Evolutionary conservation across 2,329 filamentous ascomycete genomes (phyloP), one percentile per base, ranked within the genome.

Genomic region (Myriangium duriaei): DNA sequence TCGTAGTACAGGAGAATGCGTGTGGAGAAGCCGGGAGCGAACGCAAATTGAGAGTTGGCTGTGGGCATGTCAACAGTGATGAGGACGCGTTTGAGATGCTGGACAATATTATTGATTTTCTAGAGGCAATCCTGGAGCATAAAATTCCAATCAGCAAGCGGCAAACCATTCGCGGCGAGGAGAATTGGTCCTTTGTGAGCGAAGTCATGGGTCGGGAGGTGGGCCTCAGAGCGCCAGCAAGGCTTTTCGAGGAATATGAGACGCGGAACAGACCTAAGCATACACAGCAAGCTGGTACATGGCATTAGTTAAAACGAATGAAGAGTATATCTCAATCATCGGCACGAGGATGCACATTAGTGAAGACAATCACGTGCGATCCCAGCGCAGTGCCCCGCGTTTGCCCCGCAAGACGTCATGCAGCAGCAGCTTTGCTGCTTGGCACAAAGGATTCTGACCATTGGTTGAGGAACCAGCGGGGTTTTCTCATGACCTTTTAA

Each of bases 51-150:
- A 52, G 45, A 41, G 43, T 61, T 32, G 51, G 50, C 31, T 55
- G 57, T 39, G 60, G 58, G 1, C 61, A 64, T 48, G 48, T 56
- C 17, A 64, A 60, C 1, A 47, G 51, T 21, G 43, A 46, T 7
- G 56, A 47, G 1, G 59, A 63, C 45, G 61, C 53, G 2, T 56
- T 57, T 37, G 46, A 54, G 18, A 56, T 60, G 39, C 45, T 64
- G 35, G 42, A 52, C 5, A 49, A 53, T 18, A 51, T 62, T 11
- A 49, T 52, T 39, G 42, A 39, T 3, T 47, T 62, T 13, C 59
- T 61, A 33, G 41, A 47, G 32, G 43, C 48, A 16, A 53, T 60
- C 2, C 47, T 62, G 21, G 45, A 41, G 4, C 56, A 53, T 1
- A 48, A 59, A 13, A 49, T 62, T 2, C 52, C 55, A 2, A 52